Evolutionary conservation across 768 basidiomycete species (phyloP), one percentile per base, ranked within the genome.

Genomic region (Naganishia randhawae): DNA sequence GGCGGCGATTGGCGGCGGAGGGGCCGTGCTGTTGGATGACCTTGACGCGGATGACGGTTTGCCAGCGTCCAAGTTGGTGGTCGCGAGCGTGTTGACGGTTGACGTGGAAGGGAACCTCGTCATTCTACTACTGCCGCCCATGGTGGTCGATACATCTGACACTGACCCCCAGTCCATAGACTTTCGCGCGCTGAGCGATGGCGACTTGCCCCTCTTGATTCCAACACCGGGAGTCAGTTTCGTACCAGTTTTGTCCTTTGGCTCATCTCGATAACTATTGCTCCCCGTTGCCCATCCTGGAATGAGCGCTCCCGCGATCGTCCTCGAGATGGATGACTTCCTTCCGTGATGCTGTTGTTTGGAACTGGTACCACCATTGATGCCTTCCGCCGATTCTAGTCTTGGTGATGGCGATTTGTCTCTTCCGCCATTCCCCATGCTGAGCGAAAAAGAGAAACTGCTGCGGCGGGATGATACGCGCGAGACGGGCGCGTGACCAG

Each of bases 1-100:
- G 7, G 69, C 45, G 1, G 69, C 65, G 11, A 63, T 52, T 5
- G 55, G 65, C 11, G 68, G 68, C 52, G 69, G 66, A 13, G 57
- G 57, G 14, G 41, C 57, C n/a, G 35, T 27, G 29, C 29, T 31
- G 16, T 13, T 11, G 14, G 54, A 22, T 37, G 45, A 7, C 6
- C 45, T 22, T n/a, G 45, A n/a, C 45, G 25, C 45, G 45, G 45
- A n/a, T 4, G 45, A 22, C 1, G 45, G 7, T 48, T 48, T n/a
- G 7, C 45, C 45, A 11, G 25, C 45, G 6, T 48, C 45, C n/a
- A n/a, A n/a, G 13, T 55, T 37, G 14, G n/a, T n/a, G n/a, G 31
- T 22, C 5, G 37, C 57, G 16, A 61, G 57, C 25, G 57, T 61
- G 22, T 41, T 61, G 57, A 61, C 31, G 19, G 41, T 64, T 31